Evolutionary conservation across 768 basidiomycete genomes (phyloP).

Genomic region (Termitomyces sp.): DNA sequence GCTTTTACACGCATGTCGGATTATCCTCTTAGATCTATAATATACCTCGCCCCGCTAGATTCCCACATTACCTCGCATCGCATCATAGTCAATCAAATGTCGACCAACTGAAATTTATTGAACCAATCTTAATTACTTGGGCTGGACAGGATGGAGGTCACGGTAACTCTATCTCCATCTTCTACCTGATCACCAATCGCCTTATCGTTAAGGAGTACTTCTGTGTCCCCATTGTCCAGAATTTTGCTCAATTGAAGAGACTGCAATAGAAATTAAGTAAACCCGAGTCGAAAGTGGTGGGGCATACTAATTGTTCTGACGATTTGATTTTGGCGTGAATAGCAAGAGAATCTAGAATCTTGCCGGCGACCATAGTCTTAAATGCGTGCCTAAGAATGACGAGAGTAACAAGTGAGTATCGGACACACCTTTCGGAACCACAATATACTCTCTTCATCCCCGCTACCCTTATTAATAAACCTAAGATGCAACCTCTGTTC

Average conservation of each 20-base stretch:
- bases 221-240: constrained; percentile 22
- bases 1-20: constrained; percentile 18
- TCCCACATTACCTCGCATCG: constrained; percentile 35
- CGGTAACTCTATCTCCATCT: constrained; percentile 42
- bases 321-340: constrained; percentile 31
- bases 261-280: constrained; percentile 25
- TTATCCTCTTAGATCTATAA: constrained; percentile 34
- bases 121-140: background rate
- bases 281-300: background rate
- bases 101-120: background rate
- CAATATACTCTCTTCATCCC: constrained; percentile 41
- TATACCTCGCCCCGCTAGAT: constrained; percentile 43
- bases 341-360: constrained; percentile 55
- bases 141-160: constrained; percentile 5
- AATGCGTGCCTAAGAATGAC: background rate
- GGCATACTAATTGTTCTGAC: constrained; percentile 30
- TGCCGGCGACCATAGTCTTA: constrained; percentile 58
- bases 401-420: background rate
- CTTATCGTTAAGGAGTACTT: constrained; percentile 43
- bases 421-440: constrained; percentile 71
- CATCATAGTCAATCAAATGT: constrained; percentile 16
- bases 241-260: constrained; percentile 35
- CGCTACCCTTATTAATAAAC: constrained; percentile 31
- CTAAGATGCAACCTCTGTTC: constrained; percentile 60
- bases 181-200: constrained; percentile 48